These are phyloP conservation scores for Termitomyces sp. DNA, from an alignment of 768 basidiomycete species.

Conservation along the genomic window DNA sequence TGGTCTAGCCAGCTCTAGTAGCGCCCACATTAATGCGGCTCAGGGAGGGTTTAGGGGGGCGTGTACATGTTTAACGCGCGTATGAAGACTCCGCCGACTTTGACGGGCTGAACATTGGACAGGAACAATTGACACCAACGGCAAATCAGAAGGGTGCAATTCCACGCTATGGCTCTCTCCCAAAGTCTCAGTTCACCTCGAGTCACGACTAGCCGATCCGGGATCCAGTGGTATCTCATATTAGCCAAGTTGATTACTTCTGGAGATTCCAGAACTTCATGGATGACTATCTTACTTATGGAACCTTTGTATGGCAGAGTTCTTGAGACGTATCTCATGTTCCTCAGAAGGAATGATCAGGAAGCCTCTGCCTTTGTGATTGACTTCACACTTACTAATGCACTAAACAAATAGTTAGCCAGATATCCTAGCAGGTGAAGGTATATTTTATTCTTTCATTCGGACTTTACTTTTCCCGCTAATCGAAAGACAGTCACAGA, in stretches of 20 bases:
- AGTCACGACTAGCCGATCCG: neutral
- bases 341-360: no score
- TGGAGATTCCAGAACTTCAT: no score
- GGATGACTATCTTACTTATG: neutral
- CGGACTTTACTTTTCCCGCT: neutral
- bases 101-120: neutral
- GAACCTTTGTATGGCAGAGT: neutral
- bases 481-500: neutral
- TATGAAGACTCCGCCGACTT: neutral
- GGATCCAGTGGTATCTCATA: neutral
- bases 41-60: no score
- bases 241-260: no score
- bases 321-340: neutral
- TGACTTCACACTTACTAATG: neutral
- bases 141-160: neutral
- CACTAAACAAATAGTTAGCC: neutral
- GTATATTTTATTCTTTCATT: neutral
- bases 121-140: neutral
- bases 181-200: neutral
- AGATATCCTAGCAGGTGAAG: neutral
- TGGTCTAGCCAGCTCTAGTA: no score
- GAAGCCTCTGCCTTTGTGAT: neutral
- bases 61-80: no score
- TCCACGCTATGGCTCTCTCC: neutral
- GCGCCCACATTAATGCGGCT: neutral